Base-by-base conservation (phyloP, 2,329 filamentous ascomycete species). In the Colletotrichum lupini region DNA sequence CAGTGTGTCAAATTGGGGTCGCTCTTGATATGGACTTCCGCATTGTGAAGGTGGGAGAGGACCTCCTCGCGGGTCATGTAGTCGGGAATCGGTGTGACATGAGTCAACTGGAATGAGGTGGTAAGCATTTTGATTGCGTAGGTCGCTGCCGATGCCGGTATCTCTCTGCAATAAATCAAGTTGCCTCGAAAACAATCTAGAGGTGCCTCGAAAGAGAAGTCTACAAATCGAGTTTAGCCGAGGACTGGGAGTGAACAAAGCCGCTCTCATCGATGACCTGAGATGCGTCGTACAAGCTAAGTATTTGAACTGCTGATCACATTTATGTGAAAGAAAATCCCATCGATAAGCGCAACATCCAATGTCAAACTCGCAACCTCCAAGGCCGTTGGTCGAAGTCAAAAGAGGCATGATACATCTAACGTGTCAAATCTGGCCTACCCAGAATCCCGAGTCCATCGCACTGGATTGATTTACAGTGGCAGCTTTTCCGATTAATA, bases 11-110 rank as follows among this genome's bases (percentile, higher is more conserved):
- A 82, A 80, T 88, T 87, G 58, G 88, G 88, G 75, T 89, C 85
- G 80, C 86, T 88, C 55, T 80, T 74, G 53, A 90, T 81, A 78
- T 89, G 87, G 80, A 87, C 86, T 30, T 81, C 82, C 76, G 89
- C 86, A 76, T 88, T 84, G 30, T 88, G 87, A 24, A 90, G 85
- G 63, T 84, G 81, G 30, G 82, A 78, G 49, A 89, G 77, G 16
- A 80, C 83, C 56, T 82, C 80, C n/a, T 81, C 75, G 12, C 73
- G 77, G 53, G 83, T 77, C 42, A 79, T 78, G 26, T 79, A 81
- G 1, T 77, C 73, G 0, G 87, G 87, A 72, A 89, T 79, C 67
- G 81, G 75, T 30, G 85, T 84, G 37, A 77, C 77, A 79, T 89
- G 86, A 63, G 78, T 76, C 24, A 89, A 72, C 22, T 79, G 81